Evolutionary conservation across 805 yeast species (phyloP).

Genomic region (Ogataea salicorniae): DNA sequence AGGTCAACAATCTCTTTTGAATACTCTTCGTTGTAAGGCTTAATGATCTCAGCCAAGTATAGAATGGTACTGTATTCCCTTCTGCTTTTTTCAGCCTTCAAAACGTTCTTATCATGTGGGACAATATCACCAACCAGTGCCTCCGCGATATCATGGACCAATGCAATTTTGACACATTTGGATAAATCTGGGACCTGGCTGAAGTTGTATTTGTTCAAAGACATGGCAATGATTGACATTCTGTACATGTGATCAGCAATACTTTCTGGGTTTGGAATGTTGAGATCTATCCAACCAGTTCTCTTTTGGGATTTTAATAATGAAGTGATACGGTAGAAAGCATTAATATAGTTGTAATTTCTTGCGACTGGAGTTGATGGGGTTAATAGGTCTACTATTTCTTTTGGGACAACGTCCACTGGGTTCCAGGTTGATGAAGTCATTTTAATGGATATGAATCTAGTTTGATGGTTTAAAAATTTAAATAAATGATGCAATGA

Average conservation of each 20-base stretch:
- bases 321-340: constrained; percentile 54
- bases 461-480: background rate
- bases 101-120: constrained; percentile 61
- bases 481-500: background rate
- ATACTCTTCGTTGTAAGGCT: constrained; percentile 58
- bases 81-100: constrained; percentile 77
- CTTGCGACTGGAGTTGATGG: constrained; percentile 5
- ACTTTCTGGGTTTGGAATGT: constrained; percentile 52
- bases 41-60: constrained; percentile 55
- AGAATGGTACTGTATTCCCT: constrained; percentile 72
- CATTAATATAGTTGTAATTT: constrained; percentile 27
- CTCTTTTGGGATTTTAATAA: constrained; percentile 73
- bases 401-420: constrained; percentile 36
- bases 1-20: constrained; percentile 61
- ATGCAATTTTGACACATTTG: constrained; percentile 77
- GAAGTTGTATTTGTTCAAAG: constrained; percentile 39
- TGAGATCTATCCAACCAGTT: constrained; percentile 90
- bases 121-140: constrained; percentile 92
- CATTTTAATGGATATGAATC: constrained; percentile 6
- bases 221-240: constrained; percentile 78
- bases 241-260: constrained; percentile 96
- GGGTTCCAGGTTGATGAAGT: constrained; percentile 40
- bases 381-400: constrained; percentile 29
- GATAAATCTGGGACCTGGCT: constrained; percentile 40
- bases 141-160: constrained; percentile 94